Evolutionary conservation across 2,329 filamentous ascomycete genomes (phyloP).

Genomic region (Hypoxylon sp.): DNA sequence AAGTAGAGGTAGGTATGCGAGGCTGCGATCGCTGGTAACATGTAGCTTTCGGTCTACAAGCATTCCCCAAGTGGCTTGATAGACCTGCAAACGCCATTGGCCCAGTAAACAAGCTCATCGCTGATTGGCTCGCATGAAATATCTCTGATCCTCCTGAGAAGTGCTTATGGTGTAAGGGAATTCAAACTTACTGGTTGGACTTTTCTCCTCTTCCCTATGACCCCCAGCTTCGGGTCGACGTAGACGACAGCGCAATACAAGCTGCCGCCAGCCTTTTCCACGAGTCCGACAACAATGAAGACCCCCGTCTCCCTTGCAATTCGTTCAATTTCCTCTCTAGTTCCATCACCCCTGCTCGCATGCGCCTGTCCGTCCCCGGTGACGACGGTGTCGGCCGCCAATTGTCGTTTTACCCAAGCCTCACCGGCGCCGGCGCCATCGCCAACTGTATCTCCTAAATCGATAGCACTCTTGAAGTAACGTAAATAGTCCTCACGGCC

Average conservation of each 20-base stretch:
- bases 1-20: neutral
- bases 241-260: slow-evolving; percentile 88
- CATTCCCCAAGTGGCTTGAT: slow-evolving; percentile 7
- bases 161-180: slow-evolving; percentile 9
- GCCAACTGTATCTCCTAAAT: slow-evolving; percentile 82
- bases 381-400: slow-evolving; percentile 56
- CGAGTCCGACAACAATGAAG: slow-evolving; percentile 82
- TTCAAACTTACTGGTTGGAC: slow-evolving; percentile 80
- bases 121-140: neutral
- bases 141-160: neutral
- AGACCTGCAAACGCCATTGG: slow-evolving; percentile 17
- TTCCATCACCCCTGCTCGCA: slow-evolving; percentile 76
- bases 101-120: neutral
- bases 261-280: slow-evolving; percentile 85
- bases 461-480: slow-evolving; percentile 84
- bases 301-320: slow-evolving; percentile 83
- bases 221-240: slow-evolving; percentile 78
- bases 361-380: slow-evolving; percentile 56
- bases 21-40: slow-evolving; percentile 1
- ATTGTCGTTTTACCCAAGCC: slow-evolving; percentile 75
- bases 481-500: slow-evolving; percentile 85
- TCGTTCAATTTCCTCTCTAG: slow-evolving; percentile 81
- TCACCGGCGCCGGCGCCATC: slow-evolving; percentile 75
- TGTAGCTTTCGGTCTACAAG: neutral
- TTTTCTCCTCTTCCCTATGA: slow-evolving; percentile 88